Percentiles rank a stretch among this genome's conserved stretches.
phyloP scores from a whole-genome alignment of 1,284 basidiomycete genomes.

The Fomes fomentarius region DNA sequence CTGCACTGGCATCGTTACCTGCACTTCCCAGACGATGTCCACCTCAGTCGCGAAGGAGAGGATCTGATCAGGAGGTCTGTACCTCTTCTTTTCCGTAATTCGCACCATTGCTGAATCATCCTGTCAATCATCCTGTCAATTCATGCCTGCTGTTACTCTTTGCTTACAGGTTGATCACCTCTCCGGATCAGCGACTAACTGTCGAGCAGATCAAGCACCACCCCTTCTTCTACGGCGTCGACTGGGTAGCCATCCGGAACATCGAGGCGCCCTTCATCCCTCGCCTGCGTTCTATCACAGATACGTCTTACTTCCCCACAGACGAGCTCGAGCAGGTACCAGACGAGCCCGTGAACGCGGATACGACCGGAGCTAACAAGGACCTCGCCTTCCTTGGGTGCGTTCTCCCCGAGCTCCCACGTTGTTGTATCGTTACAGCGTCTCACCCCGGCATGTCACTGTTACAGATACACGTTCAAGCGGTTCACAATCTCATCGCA shows the following conservation, averaged over 20 bases:
- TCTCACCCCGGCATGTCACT: not conserved
- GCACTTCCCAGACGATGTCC: slow-evolving; percentile 95
- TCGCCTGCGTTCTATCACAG: slow-evolving; percentile 88
- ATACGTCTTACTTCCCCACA: slow-evolving; percentile 97
- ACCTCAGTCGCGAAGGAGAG: slow-evolving; percentile 91
- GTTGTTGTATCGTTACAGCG: not conserved
- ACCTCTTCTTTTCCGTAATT: slow-evolving; percentile 3
- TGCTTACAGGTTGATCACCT: slow-evolving; percentile 75
- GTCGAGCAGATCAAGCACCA: slow-evolving; percentile 93
- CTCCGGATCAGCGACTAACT: slow-evolving; percentile 77
- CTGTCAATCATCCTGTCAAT: not conserved
- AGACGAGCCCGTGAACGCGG: slow-evolving; percentile 72
- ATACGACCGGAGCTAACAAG: slow-evolving; percentile 79
- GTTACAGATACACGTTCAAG: slow-evolving; percentile 78
- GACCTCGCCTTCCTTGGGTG: slow-evolving; percentile 93
- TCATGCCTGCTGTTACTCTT: slow-evolving; percentile 2
- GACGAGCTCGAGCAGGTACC: slow-evolving; percentile 90
- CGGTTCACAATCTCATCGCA: slow-evolving; percentile 58
- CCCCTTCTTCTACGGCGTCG: slow-evolving; percentile 96
- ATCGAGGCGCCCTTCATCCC: slow-evolving; percentile 98
- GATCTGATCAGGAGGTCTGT: slow-evolving; percentile 83
- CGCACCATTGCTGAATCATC: not conserved
- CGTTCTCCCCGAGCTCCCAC: slow-evolving; percentile 30
- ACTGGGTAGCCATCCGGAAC: slow-evolving; percentile 89
- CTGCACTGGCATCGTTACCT: slow-evolving; percentile 93